Evolutionary conservation across 139 green algal genomes (phyloP), one percentile per base, ranked within the genome.

Genomic region (Chlorella sp.): DNA sequence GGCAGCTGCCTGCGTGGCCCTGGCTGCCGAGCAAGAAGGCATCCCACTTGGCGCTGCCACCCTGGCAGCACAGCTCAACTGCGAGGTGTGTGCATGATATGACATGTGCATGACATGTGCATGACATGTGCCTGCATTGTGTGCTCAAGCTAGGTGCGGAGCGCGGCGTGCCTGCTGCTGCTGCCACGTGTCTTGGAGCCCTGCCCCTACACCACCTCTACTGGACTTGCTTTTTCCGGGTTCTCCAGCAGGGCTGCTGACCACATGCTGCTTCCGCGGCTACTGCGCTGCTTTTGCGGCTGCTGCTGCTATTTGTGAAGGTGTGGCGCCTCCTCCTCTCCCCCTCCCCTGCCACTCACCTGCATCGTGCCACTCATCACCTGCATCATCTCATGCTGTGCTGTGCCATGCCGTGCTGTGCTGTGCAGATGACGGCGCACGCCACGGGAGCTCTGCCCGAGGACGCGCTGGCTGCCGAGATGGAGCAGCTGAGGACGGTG

Each of bases 391-490:
- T 76, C 28, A 4, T 39, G 32, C 32, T 15, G 71, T 32, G 71
- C 32, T 9, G 5, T 39, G 32, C 71, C 11, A 9, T 57, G 48
- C 48, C 48, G 9, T 57, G 48, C 48, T 57, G 48, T 57, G 21
- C 68, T 34, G 11, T 60, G 37, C 78, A 83, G 78, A 32, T 83
- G 39, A 83, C 78, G 0, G 3, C 42, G 81, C 7, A 60, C 36
- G 36, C 15, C 26, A n/a, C 37, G 14, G 83, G 83, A 0, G 24
- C 26, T 0, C 30, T 78, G 61, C 88, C 87, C 64, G 69, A 40
- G 48, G 71, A 66, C 37, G 88, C 91, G 60, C 85, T 92, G 83
- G 80, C 61, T 40, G 60, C 79, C 73, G 78, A 89, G 53, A 22
- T 89, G 48, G 11, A 32, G 22, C 9, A 24, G 16, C 71, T 93